Base-by-base conservation (phyloP, 2,329 filamentous ascomycete genomes). In the Pestalotiopsis sp. region DNA sequence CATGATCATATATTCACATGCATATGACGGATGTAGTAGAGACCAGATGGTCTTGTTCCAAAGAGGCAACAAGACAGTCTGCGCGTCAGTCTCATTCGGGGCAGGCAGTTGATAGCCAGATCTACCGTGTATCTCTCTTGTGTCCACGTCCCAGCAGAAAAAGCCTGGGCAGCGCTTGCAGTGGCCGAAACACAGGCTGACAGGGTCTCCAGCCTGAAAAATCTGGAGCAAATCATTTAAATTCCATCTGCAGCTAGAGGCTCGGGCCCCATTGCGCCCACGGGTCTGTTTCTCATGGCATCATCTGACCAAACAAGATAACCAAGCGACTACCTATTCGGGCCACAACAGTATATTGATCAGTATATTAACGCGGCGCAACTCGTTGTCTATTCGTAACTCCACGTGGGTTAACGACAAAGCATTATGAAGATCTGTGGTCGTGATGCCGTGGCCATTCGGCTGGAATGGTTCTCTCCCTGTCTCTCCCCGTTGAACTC, bases 261-360 rank as follows among this genome's bases (percentile, higher is more conserved):
- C 9, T 14, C 27, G 23, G 57, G 57, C 57, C 12, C 61, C 40
- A 23, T 40, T 36, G 40, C 23, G 41, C 61, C 20, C n/a, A 49
- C 40, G 25, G 11, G 7, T 38, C 20, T 36, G 31, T 36, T 36
- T 36, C 61, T 23, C 61, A 64, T 64, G 41, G 40, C n/a, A 49
- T 45, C 38, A 49, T 36, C 61, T 25, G 61, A 49, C 61, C 40
- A 64, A 64, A 23, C 20, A 64, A 31, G 61, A 64, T 40, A 64
- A n/a, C 20, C 40, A 64, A 45, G 61, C 61, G 61, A 64, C 38
- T 62, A 64, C 61, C 61, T 64, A 27, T 64, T 64, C 49, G 17
- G 61, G 61, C 40, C 38, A 52, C 20, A 64, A 64, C 38, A 25
- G 38, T 64, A 64, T 64, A 64, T 64, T 52, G 25, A 23, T 38